phyloP scores from a whole-genome alignment of 768 basidiomycete genomes.

The Crepidotus variabilis region DNA sequence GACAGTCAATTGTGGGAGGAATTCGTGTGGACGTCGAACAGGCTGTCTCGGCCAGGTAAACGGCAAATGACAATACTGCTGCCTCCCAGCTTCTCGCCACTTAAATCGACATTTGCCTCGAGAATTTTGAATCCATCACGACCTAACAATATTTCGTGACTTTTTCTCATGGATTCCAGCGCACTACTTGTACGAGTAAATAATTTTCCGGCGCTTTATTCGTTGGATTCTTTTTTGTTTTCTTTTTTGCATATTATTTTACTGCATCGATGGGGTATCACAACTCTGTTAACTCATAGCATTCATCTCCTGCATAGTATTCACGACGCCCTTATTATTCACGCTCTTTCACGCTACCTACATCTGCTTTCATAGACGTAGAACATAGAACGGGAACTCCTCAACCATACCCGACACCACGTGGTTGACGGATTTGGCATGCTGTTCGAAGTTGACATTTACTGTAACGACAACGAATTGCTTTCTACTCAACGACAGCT shows the following conservation, averaged over 20 bases:
- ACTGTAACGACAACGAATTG: too few species aligned
- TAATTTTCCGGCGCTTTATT: background rate
- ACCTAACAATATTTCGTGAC: conserved; percentile 9
- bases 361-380: background rate
- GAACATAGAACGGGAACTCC: too few species aligned
- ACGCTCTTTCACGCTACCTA: background rate
- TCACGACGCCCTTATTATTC: background rate
- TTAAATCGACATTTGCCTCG: background rate
- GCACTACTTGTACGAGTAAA: background rate
- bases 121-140: background rate
- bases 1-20: conserved; percentile 31
- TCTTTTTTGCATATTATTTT: background rate
- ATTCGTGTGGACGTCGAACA: conserved; percentile 65
- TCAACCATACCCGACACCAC: too few species aligned
- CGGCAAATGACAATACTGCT: too few species aligned
- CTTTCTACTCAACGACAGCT: too few species aligned
- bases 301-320: background rate
- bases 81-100: background rate
- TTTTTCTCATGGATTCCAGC: conserved; percentile 2
- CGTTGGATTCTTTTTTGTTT: background rate
- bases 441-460: too few species aligned
- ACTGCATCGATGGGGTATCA: background rate
- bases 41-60: conserved; percentile 44
- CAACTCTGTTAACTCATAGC: background rate
- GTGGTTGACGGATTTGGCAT: too few species aligned